Conservation (phyloP, 306 rosid genomes). For the Cucurbita argyrosperma region DNA sequence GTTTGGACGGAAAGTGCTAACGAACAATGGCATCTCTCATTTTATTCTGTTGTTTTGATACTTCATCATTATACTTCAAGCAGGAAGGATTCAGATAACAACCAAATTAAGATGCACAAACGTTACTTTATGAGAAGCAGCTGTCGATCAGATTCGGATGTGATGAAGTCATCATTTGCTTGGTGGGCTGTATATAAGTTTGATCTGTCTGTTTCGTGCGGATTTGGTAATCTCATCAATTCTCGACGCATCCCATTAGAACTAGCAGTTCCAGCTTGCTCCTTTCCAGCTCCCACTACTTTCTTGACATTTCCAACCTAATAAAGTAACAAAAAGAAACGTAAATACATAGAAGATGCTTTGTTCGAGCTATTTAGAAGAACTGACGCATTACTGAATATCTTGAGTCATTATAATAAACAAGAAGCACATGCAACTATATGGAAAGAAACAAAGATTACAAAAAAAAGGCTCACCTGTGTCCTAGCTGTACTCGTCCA, state of each 20-base stretch:
- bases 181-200: conserved; percentile 35
- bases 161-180: conserved; percentile 58
- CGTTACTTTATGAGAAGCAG: conserved; percentile 61
- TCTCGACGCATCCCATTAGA: conserved; percentile 60
- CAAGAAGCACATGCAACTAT: too few species aligned
- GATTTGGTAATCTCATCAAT: conserved; percentile 72
- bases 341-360: background rate
- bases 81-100: background rate
- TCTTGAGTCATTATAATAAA: background rate
- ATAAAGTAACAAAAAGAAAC: conserved; percentile 15
- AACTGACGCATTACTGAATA: background rate
- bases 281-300: conserved; percentile 48
- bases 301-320: conserved; percentile 60
- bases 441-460: background rate
- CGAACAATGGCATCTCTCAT: background rate
- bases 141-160: conserved; percentile 89
- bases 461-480: conserved; percentile 35
- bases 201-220: conserved; percentile 38
- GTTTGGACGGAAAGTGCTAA: background rate
- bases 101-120: background rate
- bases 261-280: conserved; percentile 27
- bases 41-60: background rate
- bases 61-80: background rate
- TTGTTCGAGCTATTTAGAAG: background rate
- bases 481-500: conserved; percentile 78